These are phyloP conservation scores for Anthostomella pinea DNA, from an alignment of 2,329 filamentous ascomycete species.

Conservation along the genomic window DNA sequence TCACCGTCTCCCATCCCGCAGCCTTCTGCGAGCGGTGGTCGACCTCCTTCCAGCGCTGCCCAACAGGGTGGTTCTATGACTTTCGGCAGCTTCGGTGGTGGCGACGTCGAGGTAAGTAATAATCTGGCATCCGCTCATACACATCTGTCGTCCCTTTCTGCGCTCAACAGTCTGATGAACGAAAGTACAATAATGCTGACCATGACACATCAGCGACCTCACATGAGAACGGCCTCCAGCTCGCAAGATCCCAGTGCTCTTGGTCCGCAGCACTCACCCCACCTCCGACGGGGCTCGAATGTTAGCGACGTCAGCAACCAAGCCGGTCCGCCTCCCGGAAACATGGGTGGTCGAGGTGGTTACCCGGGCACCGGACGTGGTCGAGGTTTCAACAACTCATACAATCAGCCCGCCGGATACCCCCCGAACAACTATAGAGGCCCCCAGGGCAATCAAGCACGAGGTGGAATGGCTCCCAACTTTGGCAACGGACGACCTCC, in stretches of 20 bases:
- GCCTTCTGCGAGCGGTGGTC: conserved; percentile 78
- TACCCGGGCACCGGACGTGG: conserved; percentile 50
- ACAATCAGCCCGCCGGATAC: conserved; percentile 45
- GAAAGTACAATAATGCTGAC: conserved; percentile 16
- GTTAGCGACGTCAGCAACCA: conserved; percentile 70
- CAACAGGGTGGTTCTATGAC: conserved; percentile 66
- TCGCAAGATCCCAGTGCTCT: conserved; percentile 60
- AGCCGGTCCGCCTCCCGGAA: conserved; percentile 45
- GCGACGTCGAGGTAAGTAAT: conserved; percentile 73
- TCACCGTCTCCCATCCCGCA: conserved; percentile 94
- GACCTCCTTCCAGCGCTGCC: conserved; percentile 69
- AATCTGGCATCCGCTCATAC: conserved; percentile 14
- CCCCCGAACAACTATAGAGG: conserved; percentile 39
- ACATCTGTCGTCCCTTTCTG: too few relatives aligned
- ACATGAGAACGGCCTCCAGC: conserved; percentile 65
- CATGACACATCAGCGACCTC: conserved; percentile 47
- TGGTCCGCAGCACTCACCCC: conserved; percentile 62
- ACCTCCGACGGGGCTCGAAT: conserved; percentile 82
- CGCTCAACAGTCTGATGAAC: too few relatives aligned
- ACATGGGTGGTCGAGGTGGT: conserved; percentile 57
- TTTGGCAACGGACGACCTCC: conserved; percentile 40
- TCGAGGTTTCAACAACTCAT: conserved; percentile 47
- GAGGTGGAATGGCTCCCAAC: conserved; percentile 44
- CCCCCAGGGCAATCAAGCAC: conserved; percentile 44
- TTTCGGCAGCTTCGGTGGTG: conserved; percentile 79